Base-by-base conservation (phyloP, 331 rosid species). In the Spiraea crenata region DNA sequence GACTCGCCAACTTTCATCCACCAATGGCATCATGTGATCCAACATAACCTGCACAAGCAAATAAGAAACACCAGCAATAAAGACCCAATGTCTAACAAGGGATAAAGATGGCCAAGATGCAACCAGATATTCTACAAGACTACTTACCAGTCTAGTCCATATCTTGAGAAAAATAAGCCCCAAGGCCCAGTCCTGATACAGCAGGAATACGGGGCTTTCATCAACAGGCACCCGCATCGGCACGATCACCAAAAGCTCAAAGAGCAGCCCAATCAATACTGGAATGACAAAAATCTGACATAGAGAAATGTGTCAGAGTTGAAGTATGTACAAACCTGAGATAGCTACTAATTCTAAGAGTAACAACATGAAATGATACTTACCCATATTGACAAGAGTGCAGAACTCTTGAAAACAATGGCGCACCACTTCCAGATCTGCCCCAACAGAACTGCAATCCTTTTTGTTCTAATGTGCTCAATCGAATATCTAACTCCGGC, bases 151-250 rank as follows among this genome's bases (percentile, higher is more conserved):
- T 91, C 99, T 89, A 75, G 99, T 95, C 99, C 99, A 95, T 69
- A 95, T 95, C 91, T 95, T 95, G 62, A 95, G 99, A 78, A 95
- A 91, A 75, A 95, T 95, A 74, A 95, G 95, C 65, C 99, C 99
- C 65, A 95, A 85, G 65, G 99, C 99, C 99, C 99, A 95, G 79
- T 95, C 99, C 76, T 95, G 99, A 81, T 95, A 95, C 71, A 95
- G 84, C 73, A 95, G 92, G 82, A 95, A 95, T 68, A 95, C 98
- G 51, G 99, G 99, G 85, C 98, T 95, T 75, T 95, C 99, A 85
- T 95, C 99, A 74, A 95, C 99, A 0, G 98, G 99, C 63, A 95
- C 99, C 71, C 99, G 88, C 97, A 95, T 86, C 4, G 99, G 99
- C 67, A 95, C 98, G 63, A 95, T 91, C 70, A 95, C 99, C 89